Evolutionary conservation across 371 early-diverging fungal genomes (phyloP), one percentile per base, ranked within the genome.

Genomic region (Capillidium rhysosporum): DNA sequence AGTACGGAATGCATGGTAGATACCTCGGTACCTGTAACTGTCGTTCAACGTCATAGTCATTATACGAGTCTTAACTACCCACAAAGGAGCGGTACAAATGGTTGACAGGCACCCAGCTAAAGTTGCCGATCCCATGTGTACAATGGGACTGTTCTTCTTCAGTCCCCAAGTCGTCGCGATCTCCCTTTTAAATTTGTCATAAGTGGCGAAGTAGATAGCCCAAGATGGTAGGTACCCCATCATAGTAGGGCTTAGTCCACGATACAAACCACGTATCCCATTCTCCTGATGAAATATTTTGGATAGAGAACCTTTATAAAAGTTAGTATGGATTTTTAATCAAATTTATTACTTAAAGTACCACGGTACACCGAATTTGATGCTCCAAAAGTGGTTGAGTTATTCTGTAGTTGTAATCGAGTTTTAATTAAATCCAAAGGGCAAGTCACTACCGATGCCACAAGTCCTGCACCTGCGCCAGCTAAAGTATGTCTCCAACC

Each of bases 341-440:
- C n/a, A 24, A 29, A 8, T 3, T 14, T 29, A 18, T 46, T 61
- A 67, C 70, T 66, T 26, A 67, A 56, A 7, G 75, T 70, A 41
- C 72, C 76, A 52, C 59, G 61, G 57, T 73, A 72, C 23, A 54
- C 25, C 7, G 52, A 45, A 20, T 46, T 26, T n/a, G 54, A 41
- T 12, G 57, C 55, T 46, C 62, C 61, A 12, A 62, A 59, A 12
- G 56, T 53, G n/a, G 47, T 39, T 16, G 70, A 26, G 14, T 79
- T 76, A 18, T 89, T 70, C 60, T 92, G 89, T 63, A 91, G 89
- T 65, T 96, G 97, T 51, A 94, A 69, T 29, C 93, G 73, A 12
- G 92, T 86, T 61, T 96, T 96, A 43, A 88, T 84, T n/a, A 96
- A 90, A 67, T 96, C 97, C 23, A 96, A 69, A 4, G 97, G 97